Percentiles rank a stretch among this genome's conserved stretches.
These are phyloP conservation scores for Citrus australasica DNA, from an alignment of 345 rosid species.

Conservation along the genomic window DNA sequence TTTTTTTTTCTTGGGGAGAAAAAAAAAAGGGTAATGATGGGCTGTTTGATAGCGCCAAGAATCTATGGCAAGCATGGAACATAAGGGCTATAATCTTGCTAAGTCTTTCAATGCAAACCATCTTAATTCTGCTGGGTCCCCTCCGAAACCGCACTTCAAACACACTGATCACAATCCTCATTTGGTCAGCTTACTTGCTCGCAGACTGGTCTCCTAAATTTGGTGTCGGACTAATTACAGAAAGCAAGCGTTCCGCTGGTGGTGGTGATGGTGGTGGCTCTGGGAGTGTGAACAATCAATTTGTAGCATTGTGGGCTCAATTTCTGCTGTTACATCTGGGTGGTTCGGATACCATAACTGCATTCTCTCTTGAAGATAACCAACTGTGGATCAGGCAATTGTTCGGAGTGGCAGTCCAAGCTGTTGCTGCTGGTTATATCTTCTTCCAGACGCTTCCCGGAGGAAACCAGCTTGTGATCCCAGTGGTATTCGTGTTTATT, in stretches of 20 bases:
- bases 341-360: constrained; percentile 70
- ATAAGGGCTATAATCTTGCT: no score
- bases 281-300: not conserved
- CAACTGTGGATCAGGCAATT: constrained; percentile 64
- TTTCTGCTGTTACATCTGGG: constrained; percentile 24
- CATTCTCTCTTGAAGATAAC: constrained; percentile 65
- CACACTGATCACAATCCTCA: no score
- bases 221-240: constrained; percentile 29
- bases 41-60: no score
- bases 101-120: no score
- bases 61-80: no score
- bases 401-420: constrained; percentile 45
- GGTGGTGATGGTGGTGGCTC: no score
- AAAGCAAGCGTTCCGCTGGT: constrained; percentile 6
- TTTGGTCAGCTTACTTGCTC: no score
- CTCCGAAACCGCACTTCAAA: no score
- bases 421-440: constrained; percentile 38
- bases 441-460: constrained; percentile 34
- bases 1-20: no score
- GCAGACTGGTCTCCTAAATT: not conserved
- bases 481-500: constrained; percentile 37
- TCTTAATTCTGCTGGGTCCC: no score
- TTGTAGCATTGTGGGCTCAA: constrained; percentile 57
- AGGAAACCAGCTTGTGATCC: constrained; percentile 22
- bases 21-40: no score